A percentile compares a stretch with the other conserved stretches of the same genome.
These are phyloP conservation scores for Penicillium waksmanii DNA, from an alignment of 495 filamentous ascomycete species.

Conservation along the genomic window DNA sequence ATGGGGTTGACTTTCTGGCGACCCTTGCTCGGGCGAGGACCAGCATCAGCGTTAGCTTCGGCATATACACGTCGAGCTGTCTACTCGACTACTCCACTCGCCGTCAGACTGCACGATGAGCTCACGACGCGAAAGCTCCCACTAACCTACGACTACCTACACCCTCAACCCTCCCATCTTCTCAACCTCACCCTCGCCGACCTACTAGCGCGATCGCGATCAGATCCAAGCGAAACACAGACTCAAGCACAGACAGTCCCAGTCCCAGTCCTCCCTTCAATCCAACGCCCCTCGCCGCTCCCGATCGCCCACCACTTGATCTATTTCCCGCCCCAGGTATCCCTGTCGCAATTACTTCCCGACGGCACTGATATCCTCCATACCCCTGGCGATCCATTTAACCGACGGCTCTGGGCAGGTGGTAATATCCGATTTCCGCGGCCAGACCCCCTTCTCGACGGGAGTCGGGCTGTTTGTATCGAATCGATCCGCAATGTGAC, in stretches of 20 bases:
- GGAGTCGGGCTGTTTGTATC: slow-evolving; percentile 56
- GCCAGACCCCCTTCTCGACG: slow-evolving; percentile 47
- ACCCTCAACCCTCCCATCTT: slow-evolving; percentile 65
- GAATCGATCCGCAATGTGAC: slow-evolving; percentile 68
- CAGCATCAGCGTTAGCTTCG: not conserved
- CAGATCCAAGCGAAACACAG: not conserved
- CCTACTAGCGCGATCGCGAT: slow-evolving; percentile 46
- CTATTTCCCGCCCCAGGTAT: slow-evolving; percentile 70
- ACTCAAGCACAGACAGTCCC: not conserved
- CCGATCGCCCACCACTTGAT: slow-evolving; percentile 64
- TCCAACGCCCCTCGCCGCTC: slow-evolving; percentile 37
- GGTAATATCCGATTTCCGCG: slow-evolving; percentile 51
- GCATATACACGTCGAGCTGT: not conserved
- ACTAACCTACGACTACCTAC: slow-evolving; percentile 64
- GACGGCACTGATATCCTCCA: slow-evolving; percentile 78
- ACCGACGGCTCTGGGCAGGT: slow-evolving; percentile 79
- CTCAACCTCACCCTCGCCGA: slow-evolving; percentile 64
- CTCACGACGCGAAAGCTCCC: slow-evolving; percentile 56
- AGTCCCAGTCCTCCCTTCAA: slow-evolving; percentile 37
- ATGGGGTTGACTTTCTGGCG: not conserved
- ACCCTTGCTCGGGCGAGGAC: slow-evolving; percentile 12
- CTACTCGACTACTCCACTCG: slow-evolving; percentile 22
- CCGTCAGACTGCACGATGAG: slow-evolving; percentile 35
- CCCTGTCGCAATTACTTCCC: slow-evolving; percentile 57
- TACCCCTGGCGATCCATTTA: slow-evolving; percentile 66